Conservation (phyloP, 768 basidiomycete species). For the Termitomyces sp. region DNA sequence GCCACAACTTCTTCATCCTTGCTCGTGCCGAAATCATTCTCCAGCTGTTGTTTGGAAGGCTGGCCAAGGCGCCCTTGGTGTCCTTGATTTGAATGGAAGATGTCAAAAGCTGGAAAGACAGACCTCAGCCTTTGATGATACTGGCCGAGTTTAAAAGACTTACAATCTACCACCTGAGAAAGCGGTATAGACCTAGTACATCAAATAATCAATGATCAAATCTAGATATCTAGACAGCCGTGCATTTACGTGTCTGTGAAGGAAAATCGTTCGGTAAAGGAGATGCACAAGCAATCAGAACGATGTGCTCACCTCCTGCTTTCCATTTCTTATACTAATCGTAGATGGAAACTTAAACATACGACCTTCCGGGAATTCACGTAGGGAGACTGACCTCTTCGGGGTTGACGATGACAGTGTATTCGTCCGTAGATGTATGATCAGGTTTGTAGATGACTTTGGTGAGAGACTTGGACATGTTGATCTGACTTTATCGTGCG, state of each 20-base stretch:
- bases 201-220: constrained; percentile 8
- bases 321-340: constrained; percentile 73
- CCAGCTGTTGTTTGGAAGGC: constrained; percentile 81
- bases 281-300: constrained; percentile 13
- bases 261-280: constrained; percentile 15
- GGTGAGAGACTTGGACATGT: constrained; percentile 44
- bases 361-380: constrained; percentile 3
- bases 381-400: constrained; percentile 43
- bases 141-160: constrained; percentile 14
- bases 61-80: constrained; percentile 69
- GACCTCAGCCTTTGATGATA: background rate
- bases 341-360: constrained; percentile 4
- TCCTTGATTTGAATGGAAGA: constrained; percentile 71
- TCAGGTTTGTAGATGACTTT: constrained; percentile 82
- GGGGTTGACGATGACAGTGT: constrained; percentile 59
- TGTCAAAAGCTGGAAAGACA: constrained; percentile 49
- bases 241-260: constrained; percentile 59
- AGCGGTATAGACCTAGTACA: constrained; percentile 57
- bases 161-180: constrained; percentile 78
- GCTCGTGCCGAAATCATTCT: constrained; percentile 59
- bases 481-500: constrained; percentile 9
- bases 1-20: constrained; percentile 61
- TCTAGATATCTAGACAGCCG: background rate
- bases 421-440: constrained; percentile 67
- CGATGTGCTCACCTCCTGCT: constrained; percentile 54